Evolutionary conservation across 805 yeast species (phyloP), one percentile per base, ranked within the genome.

Genomic region (Hanseniaspora singularis): DNA sequence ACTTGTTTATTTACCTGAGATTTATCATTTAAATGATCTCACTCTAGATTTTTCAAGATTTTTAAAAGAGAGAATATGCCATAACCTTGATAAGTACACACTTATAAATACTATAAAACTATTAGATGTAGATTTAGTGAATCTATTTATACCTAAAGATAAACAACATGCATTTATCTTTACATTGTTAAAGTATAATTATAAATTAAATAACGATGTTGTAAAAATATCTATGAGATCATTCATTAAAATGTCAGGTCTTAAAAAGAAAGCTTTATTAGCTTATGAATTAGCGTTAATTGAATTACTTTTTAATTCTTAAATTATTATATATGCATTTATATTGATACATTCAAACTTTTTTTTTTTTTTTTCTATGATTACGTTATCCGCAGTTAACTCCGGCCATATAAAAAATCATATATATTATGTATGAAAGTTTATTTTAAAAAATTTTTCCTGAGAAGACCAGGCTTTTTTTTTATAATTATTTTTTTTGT

Each of bases 151-250:
- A 2, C 28, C 23, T n/a, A 20, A 22, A 4, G 40, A 36, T 11
- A 39, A 44, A 20, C 40, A 44, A 20, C 48, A 71, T 55, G 56
- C 77, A 14, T 48, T 72, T 22, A 62, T 70, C 12, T 60, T 70
- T 28, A 73, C 74, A 0, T 59, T 68, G 11, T 58, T 71, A 16
- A 57, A 75, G 4, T 54, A 72, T 1, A 69, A 75, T 9, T 64
- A 71, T 30, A 73, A 73, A 53, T 55, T 65, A n/a, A 54, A 70
- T 7, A 76, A 73, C 51, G 78, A 44, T 18, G 22, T 37, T 4
- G 7, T 31, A 12, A 32, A 15, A 4, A 37, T 44, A 10, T 38
- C 49, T 11, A 45, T 37, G 33, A 27, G 14, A 5, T 16, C 33
- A 1, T 45, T 45, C n/a, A 28, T 34, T n/a, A 45, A 45, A 20